Base-by-base conservation (phyloP, 1,139 yeast species). In the Suhomyces bolitotheri region DNA sequence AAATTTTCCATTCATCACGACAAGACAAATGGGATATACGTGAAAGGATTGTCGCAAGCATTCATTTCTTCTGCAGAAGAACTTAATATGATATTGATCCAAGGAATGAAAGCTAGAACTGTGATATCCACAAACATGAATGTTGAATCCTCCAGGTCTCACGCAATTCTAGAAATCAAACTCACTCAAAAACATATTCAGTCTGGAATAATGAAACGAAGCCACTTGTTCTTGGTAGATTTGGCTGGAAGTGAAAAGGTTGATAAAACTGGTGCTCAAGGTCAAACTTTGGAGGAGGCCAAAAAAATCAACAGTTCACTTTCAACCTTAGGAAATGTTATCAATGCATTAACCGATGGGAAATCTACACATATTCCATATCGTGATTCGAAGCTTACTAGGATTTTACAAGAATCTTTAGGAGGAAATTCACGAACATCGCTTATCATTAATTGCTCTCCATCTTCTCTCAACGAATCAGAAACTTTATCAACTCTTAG, bases 401-500 rank as follows among this genome's bases (percentile, higher is more conserved):
- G 95, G 41, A 80, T 89, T 10, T 62, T 89, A 27, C 95, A 87
- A 56, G 95, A 87, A 50, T 80, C 95, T 0, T 64, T 89, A 16
- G 96, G 96, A 3, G 96, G 96, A 2, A 88, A 89, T 56, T 80
- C 94, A 2, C 67, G 92, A 39, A 89, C 96, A 0, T 78, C 88
- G 1, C 66, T 89, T 33, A 81, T 89, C 23, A 73, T 89, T 31
- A 86, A 82, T 47, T 84, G 95, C 45, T 84, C 95, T 0, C 87
- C 92, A 0, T 73, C 85, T 0, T 57, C 70, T 1, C 53, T 58
- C 23, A 81, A 88, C 51, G 82, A 74, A 39, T 56, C 63, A 13
- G 96, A 88, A 53, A 86, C 96, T 0, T 46, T 87, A 10, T 81
- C 92, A 5, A 83, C 95, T 1, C 62, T 89, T 37, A 61, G 95